phyloP scores from a whole-genome alignment of 176 grass and related monocot genomes.

The Aegilops umbellulata region DNA sequence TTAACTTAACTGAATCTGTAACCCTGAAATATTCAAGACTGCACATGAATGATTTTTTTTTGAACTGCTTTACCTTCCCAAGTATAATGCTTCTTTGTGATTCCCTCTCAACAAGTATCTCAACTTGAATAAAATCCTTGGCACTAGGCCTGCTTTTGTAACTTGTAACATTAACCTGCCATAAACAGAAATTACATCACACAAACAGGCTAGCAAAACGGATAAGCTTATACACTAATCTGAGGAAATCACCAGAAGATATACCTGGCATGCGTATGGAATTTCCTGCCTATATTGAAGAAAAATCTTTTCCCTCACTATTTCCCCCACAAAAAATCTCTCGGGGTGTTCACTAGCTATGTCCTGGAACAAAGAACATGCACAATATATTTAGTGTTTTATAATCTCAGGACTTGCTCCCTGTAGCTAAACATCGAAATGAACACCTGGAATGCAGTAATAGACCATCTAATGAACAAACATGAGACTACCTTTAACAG shows the following conservation, averaged over 20 bases:
- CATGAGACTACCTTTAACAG: background rate
- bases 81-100: constrained; percentile 91
- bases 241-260: background rate
- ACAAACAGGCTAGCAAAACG: constrained; percentile 9
- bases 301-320: constrained; percentile 97
- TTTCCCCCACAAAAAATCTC: constrained; percentile 90
- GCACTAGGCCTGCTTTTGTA: constrained; percentile 80
- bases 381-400: background rate
- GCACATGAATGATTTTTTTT: background rate
- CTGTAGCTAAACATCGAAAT: background rate
- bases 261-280: constrained; percentile 92
- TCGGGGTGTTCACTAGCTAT: constrained; percentile 89
- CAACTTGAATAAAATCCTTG: constrained; percentile 97
- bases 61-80: constrained; percentile 62
- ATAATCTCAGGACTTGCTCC: background rate
- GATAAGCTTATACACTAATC: background rate
- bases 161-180: constrained; percentile 78
- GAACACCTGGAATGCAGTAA: background rate
- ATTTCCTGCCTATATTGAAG: constrained; percentile 89
- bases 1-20: background rate
- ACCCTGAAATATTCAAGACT: background rate
- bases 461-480: background rate
- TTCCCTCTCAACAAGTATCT: constrained; percentile 93
- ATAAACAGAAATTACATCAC: background rate
- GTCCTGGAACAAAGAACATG: constrained; percentile 54